Conservation (phyloP, 441 rosid species). For the Erysimum cheiri region DNA sequence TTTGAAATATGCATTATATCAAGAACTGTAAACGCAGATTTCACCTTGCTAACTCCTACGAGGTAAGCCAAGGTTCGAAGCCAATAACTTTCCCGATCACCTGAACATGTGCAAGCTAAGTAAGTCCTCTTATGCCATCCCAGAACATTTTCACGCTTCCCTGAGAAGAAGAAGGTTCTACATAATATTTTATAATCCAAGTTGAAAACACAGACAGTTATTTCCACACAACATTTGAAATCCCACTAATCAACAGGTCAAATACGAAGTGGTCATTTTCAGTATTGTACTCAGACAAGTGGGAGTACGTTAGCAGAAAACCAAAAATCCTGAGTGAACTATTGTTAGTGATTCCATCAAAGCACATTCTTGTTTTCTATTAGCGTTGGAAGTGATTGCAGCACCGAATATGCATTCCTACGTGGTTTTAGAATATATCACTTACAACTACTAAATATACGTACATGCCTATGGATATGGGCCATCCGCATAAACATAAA, state of each 20-base stretch:
- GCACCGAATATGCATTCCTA: neutral
- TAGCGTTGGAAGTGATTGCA: neutral
- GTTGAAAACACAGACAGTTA: neutral
- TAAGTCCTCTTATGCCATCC: slow-evolving; percentile 15
- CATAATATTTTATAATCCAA: slow-evolving; percentile 13
- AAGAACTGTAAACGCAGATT: slow-evolving; percentile 3
- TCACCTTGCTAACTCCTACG: slow-evolving; percentile 7
- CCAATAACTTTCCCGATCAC: slow-evolving; percentile 5
- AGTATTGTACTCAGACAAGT: neutral
- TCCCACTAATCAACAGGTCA: neutral
- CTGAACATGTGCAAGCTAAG: slow-evolving; percentile 12
- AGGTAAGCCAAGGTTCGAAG: slow-evolving; percentile 9
- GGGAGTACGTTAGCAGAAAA: neutral
- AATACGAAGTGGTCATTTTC: neutral
- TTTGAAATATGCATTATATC: slow-evolving; percentile 7
- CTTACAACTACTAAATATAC: slow-evolving; percentile 6
- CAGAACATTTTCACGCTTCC: slow-evolving; percentile 17
- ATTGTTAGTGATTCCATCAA: neutral
- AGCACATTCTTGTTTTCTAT: neutral
- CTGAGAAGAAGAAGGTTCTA: slow-evolving; percentile 11
- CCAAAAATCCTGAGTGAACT: slow-evolving; percentile 1
- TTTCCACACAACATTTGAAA: slow-evolving; percentile 14
- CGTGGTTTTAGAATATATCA: neutral
- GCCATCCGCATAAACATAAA: slow-evolving; percentile 20
- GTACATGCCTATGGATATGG: neutral